Base-by-base conservation (phyloP, 2,329 filamentous ascomycete species). In the Fusarium aywerte region DNA sequence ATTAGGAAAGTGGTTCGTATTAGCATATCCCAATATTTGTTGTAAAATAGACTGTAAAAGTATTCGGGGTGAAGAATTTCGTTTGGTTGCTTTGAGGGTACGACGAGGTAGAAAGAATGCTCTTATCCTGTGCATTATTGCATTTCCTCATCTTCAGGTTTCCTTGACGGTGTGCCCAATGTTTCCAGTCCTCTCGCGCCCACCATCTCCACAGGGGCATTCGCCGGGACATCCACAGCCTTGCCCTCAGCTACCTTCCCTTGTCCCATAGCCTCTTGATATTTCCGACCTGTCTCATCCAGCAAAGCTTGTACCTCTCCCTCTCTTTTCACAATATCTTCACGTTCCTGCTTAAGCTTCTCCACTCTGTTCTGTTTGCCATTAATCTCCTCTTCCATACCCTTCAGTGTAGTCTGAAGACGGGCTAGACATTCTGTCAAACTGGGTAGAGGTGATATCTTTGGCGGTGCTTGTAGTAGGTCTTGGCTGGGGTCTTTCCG, bases 291-390 rank as follows among this genome's bases (percentile, higher is more conserved):
- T 0, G 93, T 92, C 76, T 96, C 90, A 75, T 93, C 90, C 51
- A 98, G 80, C 54, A 96, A 80, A 20, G 85, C 84, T 78, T 97
- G 94, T 1, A 97, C 90, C 76, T 96, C 92, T 7, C 83, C 85
- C 78, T 97, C 92, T 58, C 93, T 84, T 64, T 85, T 82, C 6
- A 85, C 79, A 39, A 97, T 85, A 29, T 91, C 86, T 5, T 83
- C 80, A 73, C 90, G 92, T 75, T 96, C 92, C 60, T 82, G 82
- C 68, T 87, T 84, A 47, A 94, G 79, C 44, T 87, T 87, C 69
- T 89, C 86, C 75, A 96, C 87, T 62, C 86, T 84, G 54, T 82
- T 82, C 56, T 88, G 81, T 74, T 90, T 89, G 48, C 82, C 78
- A 27, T 84, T 83, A 57, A 90, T 87, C 53, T 87, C 84, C 20